Percentiles rank a stretch among this genome's conserved stretches.
Conservation (phyloP, 2,329 filamentous ascomycete genomes). For the Aspergillus novofumigatus region DNA sequence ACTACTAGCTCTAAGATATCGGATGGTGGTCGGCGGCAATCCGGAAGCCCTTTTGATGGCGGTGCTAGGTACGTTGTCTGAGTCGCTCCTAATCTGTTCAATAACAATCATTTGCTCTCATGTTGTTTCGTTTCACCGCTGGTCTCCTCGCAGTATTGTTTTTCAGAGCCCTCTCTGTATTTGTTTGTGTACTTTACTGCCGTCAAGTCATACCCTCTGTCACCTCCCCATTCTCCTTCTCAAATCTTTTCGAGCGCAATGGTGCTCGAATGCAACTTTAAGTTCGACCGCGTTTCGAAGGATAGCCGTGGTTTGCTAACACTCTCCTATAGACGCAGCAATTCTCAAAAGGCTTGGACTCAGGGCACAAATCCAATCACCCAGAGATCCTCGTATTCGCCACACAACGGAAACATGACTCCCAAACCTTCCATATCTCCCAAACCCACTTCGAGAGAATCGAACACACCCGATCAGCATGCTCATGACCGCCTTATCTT, state of each 20-base stretch:
- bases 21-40: constrained; percentile 53
- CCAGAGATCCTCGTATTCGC: constrained; percentile 48
- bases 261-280: neutral
- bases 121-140: constrained; percentile 12
- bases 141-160: constrained; percentile 6
- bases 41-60: constrained; percentile 52
- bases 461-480: constrained; percentile 53
- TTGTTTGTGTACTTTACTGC: neutral
- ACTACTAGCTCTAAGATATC: constrained; percentile 48
- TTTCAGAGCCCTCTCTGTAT: neutral
- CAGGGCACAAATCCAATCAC: constrained; percentile 59
- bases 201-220: neutral
- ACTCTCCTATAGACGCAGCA: constrained; percentile 43
- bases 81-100: constrained; percentile 6
- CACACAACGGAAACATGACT: constrained; percentile 52
- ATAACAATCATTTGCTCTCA: constrained; percentile 3
- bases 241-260: neutral
- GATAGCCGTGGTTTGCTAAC: neutral
- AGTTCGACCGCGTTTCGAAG: neutral
- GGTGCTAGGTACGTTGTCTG: constrained; percentile 49
- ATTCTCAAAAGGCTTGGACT: constrained; percentile 57
- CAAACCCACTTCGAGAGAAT: constrained; percentile 44
- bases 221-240: neutral
- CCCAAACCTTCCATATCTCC: constrained; percentile 39
- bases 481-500: constrained; percentile 58